Evolutionary conservation across 305 asterid species (phyloP).

Genomic region (Ilex paraguariensis): DNA sequence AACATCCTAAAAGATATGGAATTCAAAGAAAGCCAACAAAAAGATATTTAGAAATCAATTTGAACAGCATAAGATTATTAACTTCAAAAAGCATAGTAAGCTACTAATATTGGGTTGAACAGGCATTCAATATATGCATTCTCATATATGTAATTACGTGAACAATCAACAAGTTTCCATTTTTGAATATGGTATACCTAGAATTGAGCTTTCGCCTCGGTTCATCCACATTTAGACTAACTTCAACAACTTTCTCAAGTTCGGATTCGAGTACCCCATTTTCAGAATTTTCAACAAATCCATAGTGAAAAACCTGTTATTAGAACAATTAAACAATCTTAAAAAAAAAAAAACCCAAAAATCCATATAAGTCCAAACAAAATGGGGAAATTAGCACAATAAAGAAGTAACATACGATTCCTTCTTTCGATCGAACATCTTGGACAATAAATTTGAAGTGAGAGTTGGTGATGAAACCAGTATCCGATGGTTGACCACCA

Average conservation of each 20-base stretch:
- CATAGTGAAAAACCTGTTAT: conserved; percentile 59
- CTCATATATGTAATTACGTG: not conserved
- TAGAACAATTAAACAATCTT: not conserved
- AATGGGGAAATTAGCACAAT: not conserved
- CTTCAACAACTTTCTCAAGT: conserved; percentile 41
- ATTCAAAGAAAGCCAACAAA: too few relatives aligned
- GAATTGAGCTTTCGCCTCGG: conserved; percentile 63
- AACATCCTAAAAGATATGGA: too few relatives aligned
- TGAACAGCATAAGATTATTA: not conserved
- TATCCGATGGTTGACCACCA: conserved; percentile 86
- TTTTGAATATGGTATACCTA: conserved; percentile 31
- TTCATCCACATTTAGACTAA: conserved; percentile 52
- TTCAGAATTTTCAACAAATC: conserved; percentile 38
- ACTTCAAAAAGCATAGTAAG: not conserved
- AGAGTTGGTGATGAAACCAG: conserved; percentile 48
- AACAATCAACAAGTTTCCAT: not conserved
- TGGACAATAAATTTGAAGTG: conserved; percentile 50
- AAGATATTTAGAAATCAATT: too few relatives aligned
- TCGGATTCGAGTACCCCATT: conserved; percentile 18
- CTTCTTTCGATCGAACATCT: conserved; percentile 73
- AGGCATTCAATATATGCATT: too few relatives aligned
- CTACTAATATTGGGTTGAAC: not conserved
- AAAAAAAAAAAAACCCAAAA: not conserved
- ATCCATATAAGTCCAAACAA: not conserved
- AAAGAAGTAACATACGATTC: conserved; percentile 35